Base-by-base conservation (phyloP, 768 basidiomycete species). In the Naganishia vishniacii region DNA sequence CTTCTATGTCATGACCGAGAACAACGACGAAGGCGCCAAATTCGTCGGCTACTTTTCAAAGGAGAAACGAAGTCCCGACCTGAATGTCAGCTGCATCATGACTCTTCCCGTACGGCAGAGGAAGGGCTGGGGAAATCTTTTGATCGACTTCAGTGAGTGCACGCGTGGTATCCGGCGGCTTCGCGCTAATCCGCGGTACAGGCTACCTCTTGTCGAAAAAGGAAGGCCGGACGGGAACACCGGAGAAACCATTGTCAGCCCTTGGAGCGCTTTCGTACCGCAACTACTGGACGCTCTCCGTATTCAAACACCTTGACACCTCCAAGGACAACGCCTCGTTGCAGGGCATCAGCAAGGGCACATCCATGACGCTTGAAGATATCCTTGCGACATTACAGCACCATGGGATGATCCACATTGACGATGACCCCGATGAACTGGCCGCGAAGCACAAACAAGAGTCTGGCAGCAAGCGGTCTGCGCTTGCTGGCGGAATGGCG, bases 51-150 rank as follows among this genome's bases (percentile, higher is more conserved):
- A 99, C 77, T 99, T 99, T 75, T 90, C 88, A 79, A 99, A 99
- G 78, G 95, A 99, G 82, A 99, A 99, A 80, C 82, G 90, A 59
- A 93, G 91, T 75, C 87, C 88, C 61, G 92, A 91, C 73, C 92
- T 91, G 77, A 99, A 99, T 79, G 86, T 99, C 69, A 94, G 91
- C 77, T 99, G 95, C 81, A 99, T 99, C 74, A 97, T 99, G 93
- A 98, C 95, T 18, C 80, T 99, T 20, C 95, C 95, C 1, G 88
- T 97, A 41, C 81, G 92, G 68, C 94, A 97, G 78, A 81, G 94
- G 67, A 86, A 88, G 77, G 95, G 95, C 0, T 99, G 94, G 93
- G 95, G 95, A 13, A 91, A 91, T 77, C 82, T 91, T 61, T 82
- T 99, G 70, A 98, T 99, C 70, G 95, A 98, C 78, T 98, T 99